Evolutionary conservation across 495 filamentous ascomycete species (phyloP), one percentile per base, ranked within the genome.

Genomic region (Peziza echinospora): DNA sequence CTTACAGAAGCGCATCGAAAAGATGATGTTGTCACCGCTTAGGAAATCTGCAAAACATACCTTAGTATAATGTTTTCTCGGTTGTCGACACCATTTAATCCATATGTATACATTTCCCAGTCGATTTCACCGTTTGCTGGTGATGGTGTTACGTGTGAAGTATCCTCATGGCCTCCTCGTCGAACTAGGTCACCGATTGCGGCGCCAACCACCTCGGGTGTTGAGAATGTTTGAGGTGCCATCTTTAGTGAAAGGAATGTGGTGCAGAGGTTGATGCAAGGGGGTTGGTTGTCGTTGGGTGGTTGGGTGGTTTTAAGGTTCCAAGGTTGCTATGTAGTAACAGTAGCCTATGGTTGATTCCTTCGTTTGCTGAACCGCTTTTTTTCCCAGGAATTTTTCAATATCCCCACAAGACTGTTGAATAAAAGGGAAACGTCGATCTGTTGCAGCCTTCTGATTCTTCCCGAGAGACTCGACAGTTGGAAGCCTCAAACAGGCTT

Each of bases 41-140:
- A 24, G 40, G 21, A 49, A 45, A 57, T 26, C 26, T 46, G 37
- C 39, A 44, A 44, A 47, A 19, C 56, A 48, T 59, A 59, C 56
- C 48, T 53, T 45, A 59, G 55, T 47, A 53, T 50, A 22, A 53
- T 44, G 51, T 59, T 59, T 47, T 59, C 56, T 16, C 47, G 50
- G 37, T 59, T 59, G 45, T 59, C 56, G 26, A 59, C 56, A 26
- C 56, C 56, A 16, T 57, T 59, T 43, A 59, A 41, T 45, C 56
- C 56, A 56, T 51, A 59, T 21, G 56, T 59, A 45, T 43, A 43
- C 21, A 43, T 19, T 21, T 43, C 41, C 21, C 41, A 19, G 21
- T 43, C 41, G 10, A 43, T 21, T 17, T 37, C 13, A 17, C 30
- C 30, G 19, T 11, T 11, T 37, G 13, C 13, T 37, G 30, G 13